phyloP scores from a whole-genome alignment of 2,329 filamentous ascomycete species.

The Penicillium sp. region DNA sequence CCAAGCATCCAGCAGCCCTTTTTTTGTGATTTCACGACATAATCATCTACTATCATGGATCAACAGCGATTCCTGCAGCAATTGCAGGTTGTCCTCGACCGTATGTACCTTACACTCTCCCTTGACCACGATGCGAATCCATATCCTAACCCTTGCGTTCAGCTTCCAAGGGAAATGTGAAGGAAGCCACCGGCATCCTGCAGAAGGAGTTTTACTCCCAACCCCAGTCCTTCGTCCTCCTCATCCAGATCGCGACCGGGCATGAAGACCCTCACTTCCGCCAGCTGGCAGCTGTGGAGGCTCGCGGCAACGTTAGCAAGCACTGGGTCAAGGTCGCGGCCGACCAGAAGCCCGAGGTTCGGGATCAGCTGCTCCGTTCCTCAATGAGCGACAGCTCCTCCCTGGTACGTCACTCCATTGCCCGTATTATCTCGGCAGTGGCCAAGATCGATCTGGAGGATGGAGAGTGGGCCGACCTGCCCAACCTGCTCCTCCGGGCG shows the following conservation, averaged over 20 bases:
- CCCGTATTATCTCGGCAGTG: slow-evolving; percentile 84
- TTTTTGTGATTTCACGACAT: slow-evolving; percentile 13
- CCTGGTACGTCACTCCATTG: slow-evolving; percentile 81
- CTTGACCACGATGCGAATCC: background rate
- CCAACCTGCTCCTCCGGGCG: slow-evolving; percentile 77
- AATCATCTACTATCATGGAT: slow-evolving; percentile 63
- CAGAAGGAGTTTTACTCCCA: slow-evolving; percentile 93
- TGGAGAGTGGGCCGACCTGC: slow-evolving; percentile 81
- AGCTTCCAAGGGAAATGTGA: slow-evolving; percentile 89
- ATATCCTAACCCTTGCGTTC: slow-evolving; percentile 25
- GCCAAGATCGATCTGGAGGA: slow-evolving; percentile 85
- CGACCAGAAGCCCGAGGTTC: slow-evolving; percentile 78
- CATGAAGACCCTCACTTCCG: slow-evolving; percentile 73
- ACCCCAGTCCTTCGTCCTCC: slow-evolving; percentile 79
- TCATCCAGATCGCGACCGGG: slow-evolving; percentile 85
- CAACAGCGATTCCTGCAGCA: slow-evolving; percentile 83
- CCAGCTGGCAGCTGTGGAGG: slow-evolving; percentile 91
- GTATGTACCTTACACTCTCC: slow-evolving; percentile 62
- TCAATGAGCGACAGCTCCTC: slow-evolving; percentile 78
- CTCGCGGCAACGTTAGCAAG: slow-evolving; percentile 77
- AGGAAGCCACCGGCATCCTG: slow-evolving; percentile 85
- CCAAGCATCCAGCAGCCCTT: slow-evolving; percentile 6
- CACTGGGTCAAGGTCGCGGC: slow-evolving; percentile 79
- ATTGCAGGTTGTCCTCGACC: slow-evolving; percentile 84
- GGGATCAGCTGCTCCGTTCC: slow-evolving; percentile 81